Base-by-base conservation (phyloP, 108 stramenopile genomes). In the Heterococcus sp. region DNA sequence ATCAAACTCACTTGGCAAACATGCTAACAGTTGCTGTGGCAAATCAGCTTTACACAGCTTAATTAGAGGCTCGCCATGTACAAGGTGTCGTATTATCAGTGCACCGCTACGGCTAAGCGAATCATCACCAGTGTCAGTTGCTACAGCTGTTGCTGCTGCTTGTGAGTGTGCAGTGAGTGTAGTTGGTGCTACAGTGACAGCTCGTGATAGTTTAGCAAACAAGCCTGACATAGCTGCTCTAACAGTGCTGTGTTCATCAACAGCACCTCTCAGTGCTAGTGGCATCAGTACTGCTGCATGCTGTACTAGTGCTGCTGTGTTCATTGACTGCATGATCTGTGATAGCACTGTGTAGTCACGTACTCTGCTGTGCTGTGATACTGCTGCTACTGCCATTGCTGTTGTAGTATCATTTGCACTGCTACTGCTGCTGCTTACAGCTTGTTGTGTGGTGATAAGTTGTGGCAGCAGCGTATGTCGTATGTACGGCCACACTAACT, bases 21-120 rank as follows among this genome's bases (percentile, higher is more conserved):
- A 1, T 1, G 35, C 58, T 1, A 69, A 46, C 0, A 83, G 32
- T 0, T 21, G n/a, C 33, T 3, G 69, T 3, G 82, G 82, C 35
- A 83, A 64, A 26, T 66, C 31, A 0, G 36, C 34, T 0, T 70
- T 40, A 35, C 40, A 36, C 27, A 78, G 69, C 58, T 30, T 40
- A 35, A 58, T 63, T 26, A 78, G 77, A 2, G 77, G 77, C 69
- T 78, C 38, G 27, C 77, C 77, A 0, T 70, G 30, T 37, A 78
- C 77, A 3, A 78, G 77, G 35, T 78, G 77, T 35, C 77, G 70
- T 11, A 37, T 66, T 35, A 78, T 71, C 0, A 78, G 77, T 70
- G 69, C 30, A 21, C 46, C 46, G 46, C 21, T 58, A 21, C 46
- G 46, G 46, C 46, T 58, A 8, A 58, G 46, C n/a, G n/a, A n/a